These are phyloP conservation scores for Chimonanthus praecox DNA, from an alignment of 164 flowering plant genomes.

Conservation along the genomic window DNA sequence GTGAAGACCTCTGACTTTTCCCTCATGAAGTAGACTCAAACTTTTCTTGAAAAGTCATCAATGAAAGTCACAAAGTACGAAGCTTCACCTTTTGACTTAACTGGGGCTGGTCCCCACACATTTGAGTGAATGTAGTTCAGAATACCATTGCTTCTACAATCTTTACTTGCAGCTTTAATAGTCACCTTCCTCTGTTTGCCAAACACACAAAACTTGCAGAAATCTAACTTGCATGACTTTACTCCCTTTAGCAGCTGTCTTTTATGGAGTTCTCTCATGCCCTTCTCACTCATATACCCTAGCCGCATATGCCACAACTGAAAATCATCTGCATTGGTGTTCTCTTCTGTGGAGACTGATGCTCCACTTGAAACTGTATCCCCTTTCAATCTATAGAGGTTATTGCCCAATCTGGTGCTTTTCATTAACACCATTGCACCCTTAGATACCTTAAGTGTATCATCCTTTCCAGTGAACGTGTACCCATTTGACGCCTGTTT, in stretches of 20 bases:
- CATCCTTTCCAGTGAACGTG: not conserved
- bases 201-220: not conserved
- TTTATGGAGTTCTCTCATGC: not conserved
- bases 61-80: not conserved
- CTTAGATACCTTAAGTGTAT: not conserved
- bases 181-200: not conserved
- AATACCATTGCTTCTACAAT: not conserved
- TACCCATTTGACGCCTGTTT: not conserved
- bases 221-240: not conserved
- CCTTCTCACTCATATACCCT: not conserved
- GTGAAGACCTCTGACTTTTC: not conserved
- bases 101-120: not conserved
- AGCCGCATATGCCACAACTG: not conserved
- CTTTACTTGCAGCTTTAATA: not conserved
- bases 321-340: not conserved
- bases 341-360: not conserved
- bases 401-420: not conserved
- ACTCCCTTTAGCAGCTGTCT: not conserved
- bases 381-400: not conserved
- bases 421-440: not conserved
- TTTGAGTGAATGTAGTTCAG: not conserved
- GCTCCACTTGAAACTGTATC: not conserved
- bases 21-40: not conserved
- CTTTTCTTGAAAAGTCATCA: not conserved
- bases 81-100: not conserved